Conservation (phyloP, 2,329 filamentous ascomycete species). For the Cladosporium sp. region DNA sequence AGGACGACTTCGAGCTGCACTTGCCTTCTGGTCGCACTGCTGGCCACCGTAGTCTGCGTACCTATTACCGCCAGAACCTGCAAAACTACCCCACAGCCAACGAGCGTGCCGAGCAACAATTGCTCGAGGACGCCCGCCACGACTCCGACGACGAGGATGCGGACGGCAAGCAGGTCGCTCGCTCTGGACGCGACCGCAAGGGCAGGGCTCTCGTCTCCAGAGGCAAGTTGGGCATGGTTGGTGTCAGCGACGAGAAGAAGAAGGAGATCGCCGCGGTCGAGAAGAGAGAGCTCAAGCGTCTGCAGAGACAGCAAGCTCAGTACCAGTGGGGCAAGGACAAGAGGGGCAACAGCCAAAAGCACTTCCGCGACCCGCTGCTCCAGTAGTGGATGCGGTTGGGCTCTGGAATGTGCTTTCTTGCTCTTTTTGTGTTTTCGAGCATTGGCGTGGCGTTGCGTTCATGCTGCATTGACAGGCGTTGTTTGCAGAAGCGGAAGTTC, state of each 20-base stretch:
- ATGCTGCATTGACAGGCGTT: constrained; percentile 3
- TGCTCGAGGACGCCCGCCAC: constrained; percentile 48
- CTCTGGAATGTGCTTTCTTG: not conserved
- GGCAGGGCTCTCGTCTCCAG: constrained; percentile 53
- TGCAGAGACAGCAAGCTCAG: constrained; percentile 47
- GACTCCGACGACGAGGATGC: constrained; percentile 47
- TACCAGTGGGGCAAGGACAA: constrained; percentile 69
- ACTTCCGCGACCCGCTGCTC: constrained; percentile 56
- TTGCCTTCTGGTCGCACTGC: constrained; percentile 85
- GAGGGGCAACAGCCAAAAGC: constrained; percentile 72
- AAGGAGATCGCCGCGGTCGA: constrained; percentile 62
- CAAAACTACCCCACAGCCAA: constrained; percentile 74
- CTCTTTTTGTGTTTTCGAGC: not conserved
- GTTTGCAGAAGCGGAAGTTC: not conserved
- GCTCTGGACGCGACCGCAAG: constrained; percentile 21
- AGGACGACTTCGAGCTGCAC: constrained; percentile 91
- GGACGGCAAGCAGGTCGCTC: constrained; percentile 33
- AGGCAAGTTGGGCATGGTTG: constrained; percentile 71
- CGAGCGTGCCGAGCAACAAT: constrained; percentile 66
- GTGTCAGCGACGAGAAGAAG: constrained; percentile 72
- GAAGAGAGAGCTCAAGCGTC: constrained; percentile 63
- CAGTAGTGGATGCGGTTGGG: constrained; percentile 23
- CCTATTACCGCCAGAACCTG: constrained; percentile 90
- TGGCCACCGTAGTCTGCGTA: constrained; percentile 80
- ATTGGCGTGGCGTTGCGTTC: not conserved